phyloP scores from a whole-genome alignment of 805 yeast species.

The Zygoascus tannicola region DNA sequence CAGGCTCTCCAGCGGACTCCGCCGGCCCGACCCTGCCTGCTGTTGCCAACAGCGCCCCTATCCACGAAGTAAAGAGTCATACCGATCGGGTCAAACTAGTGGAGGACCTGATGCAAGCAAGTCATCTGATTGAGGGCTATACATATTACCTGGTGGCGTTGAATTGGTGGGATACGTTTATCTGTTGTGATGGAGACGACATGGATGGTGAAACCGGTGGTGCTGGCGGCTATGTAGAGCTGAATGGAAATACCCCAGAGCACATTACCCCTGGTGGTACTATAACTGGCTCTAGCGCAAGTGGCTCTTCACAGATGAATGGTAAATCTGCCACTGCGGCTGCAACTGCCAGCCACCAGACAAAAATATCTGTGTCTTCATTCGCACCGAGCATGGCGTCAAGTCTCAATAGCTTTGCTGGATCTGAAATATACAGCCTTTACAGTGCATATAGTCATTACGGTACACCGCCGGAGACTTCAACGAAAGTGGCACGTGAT shows the following conservation, averaged over 20 bases:
- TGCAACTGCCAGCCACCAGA: neutral
- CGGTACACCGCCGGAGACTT: neutral
- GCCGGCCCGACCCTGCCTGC: neutral
- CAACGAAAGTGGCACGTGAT: neutral
- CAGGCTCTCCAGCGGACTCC: neutral
- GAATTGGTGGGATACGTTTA: slow-evolving; percentile 6
- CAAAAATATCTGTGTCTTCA: neutral
- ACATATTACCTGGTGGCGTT: slow-evolving; percentile 2
- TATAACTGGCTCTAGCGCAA: too few species aligned
- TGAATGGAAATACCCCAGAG: neutral
- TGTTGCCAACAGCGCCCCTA: neutral
- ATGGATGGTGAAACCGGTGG: neutral
- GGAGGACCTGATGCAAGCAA: neutral
- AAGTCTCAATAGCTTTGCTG: neutral
- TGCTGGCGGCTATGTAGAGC: neutral
- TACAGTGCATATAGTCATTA: neutral
- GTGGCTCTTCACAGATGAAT: too few species aligned
- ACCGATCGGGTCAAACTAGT: slow-evolving; percentile 2
- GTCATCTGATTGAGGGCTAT: neutral
- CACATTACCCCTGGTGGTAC: too few species aligned
- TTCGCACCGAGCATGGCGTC: neutral
- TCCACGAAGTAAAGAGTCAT: neutral
- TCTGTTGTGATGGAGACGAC: neutral
- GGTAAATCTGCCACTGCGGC: too few species aligned
- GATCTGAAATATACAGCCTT: neutral